These are phyloP conservation scores for Phaeosphaeria sp. DNA, from an alignment of 2,329 filamentous ascomycete genomes.

Conservation along the genomic window DNA sequence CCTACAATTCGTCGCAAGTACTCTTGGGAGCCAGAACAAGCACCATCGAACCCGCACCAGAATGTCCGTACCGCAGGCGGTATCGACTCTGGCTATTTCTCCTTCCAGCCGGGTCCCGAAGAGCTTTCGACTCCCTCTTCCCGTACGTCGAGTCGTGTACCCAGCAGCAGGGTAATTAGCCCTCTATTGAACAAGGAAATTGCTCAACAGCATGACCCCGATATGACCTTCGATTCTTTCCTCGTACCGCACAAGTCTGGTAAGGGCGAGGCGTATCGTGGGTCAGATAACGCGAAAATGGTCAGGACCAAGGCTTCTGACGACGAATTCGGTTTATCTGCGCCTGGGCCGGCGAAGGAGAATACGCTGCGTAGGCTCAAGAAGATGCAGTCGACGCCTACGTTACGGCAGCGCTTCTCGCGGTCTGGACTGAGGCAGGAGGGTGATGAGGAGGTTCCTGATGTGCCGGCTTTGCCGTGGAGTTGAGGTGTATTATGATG, in stretches of 20 bases:
- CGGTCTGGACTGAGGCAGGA: background rate
- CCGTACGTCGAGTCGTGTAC: conserved; percentile 8
- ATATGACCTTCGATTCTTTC: conserved; percentile 35
- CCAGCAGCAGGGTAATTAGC: no score
- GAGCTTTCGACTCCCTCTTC: background rate
- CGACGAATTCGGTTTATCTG: background rate
- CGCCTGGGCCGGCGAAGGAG: background rate
- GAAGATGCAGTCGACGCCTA: background rate
- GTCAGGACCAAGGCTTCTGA: background rate
- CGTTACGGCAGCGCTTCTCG: background rate
- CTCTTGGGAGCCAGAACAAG: background rate
- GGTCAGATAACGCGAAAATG: conserved; percentile 16
- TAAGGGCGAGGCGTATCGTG: conserved; percentile 31
- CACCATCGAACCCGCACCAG: background rate
- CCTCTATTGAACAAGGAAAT: conserved; percentile 11
- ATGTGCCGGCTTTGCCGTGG: background rate
- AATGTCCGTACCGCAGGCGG: conserved; percentile 11
- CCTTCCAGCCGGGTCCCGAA: background rate
- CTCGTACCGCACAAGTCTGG: conserved; percentile 33
- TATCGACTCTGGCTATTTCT: conserved; percentile 20
- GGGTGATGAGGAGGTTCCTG: background rate
- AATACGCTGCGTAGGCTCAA: background rate
- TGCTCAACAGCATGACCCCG: conserved; percentile 14
- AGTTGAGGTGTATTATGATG: no score
- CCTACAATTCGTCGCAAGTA: background rate